Evolutionary conservation across 345 rosid species (phyloP).

Genomic region (Linum trigynum): DNA sequence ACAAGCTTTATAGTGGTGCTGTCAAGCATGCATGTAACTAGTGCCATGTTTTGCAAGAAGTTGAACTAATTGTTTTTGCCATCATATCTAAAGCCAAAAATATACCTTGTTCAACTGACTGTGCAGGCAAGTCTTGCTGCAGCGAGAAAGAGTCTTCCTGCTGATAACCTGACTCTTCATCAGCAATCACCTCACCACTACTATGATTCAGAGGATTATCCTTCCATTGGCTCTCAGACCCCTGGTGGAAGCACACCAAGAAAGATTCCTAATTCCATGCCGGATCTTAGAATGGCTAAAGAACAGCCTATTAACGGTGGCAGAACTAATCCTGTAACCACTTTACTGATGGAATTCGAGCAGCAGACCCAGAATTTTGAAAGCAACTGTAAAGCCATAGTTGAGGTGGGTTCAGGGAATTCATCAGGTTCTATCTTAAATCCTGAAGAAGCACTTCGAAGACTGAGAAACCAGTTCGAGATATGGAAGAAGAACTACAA

Average conservation of each 20-base stretch:
- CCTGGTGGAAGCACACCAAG: conserved; percentile 53
- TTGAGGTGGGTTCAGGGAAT: conserved; percentile 34
- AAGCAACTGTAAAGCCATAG: conserved; percentile 45
- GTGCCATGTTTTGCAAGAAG: too few relatives aligned
- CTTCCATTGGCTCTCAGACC: conserved; percentile 49
- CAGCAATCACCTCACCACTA: conserved; percentile 34
- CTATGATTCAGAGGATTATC: conserved; percentile 63
- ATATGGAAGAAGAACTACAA: conserved; percentile 88
- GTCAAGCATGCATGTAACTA: too few relatives aligned
- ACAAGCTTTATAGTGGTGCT: too few relatives aligned
- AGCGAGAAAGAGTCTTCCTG: conserved; percentile 58
- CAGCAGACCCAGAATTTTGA: conserved; percentile 56
- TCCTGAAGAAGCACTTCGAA: conserved; percentile 55
- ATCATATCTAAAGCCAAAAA: background rate
- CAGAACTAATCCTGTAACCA: conserved; percentile 27
- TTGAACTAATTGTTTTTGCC: too few relatives aligned
- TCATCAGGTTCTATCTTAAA: conserved; percentile 29
- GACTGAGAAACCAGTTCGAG: conserved; percentile 56
- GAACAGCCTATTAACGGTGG: conserved; percentile 44
- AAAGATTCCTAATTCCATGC: conserved; percentile 27
- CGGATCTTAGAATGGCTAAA: conserved; percentile 36
- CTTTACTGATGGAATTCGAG: conserved; percentile 71
- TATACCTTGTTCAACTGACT: background rate
- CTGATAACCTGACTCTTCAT: conserved; percentile 45
- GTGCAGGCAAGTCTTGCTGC: conserved; percentile 69